phyloP scores from a whole-genome alignment of 2,329 filamentous ascomycete genomes.

The Microdochium bolleyi region DNA sequence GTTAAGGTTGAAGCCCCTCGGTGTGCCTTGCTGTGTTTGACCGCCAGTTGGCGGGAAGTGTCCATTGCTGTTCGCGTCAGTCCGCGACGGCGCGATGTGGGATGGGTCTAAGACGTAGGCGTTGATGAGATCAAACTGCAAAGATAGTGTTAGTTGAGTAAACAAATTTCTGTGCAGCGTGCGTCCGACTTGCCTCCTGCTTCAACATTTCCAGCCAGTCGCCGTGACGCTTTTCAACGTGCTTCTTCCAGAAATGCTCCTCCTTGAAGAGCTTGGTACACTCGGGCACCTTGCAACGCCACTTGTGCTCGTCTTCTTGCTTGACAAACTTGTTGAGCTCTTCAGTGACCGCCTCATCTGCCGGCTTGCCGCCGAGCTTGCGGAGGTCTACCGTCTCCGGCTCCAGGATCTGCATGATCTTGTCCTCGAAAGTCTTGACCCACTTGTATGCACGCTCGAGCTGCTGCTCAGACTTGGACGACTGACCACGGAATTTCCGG shows the following conservation, averaged over 20 bases:
- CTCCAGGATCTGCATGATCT: conserved; percentile 85
- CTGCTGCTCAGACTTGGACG: conserved; percentile 79
- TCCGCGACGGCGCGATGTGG: conserved; percentile 87
- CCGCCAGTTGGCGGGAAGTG: conserved; percentile 81
- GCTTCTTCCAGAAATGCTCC: conserved; percentile 94
- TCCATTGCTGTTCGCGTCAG: conserved; percentile 90
- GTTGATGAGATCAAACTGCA: conserved; percentile 81
- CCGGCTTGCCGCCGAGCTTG: conserved; percentile 81
- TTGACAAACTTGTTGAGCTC: conserved; percentile 85
- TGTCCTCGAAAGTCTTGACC: conserved; percentile 98
- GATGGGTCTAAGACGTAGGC: conserved; percentile 90
- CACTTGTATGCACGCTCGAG: conserved; percentile 94
- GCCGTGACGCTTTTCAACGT: conserved; percentile 88
- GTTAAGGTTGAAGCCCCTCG: conserved; percentile 82
- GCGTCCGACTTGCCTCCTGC: conserved; percentile 62
- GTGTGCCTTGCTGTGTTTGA: conserved; percentile 73
- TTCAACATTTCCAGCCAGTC: conserved; percentile 79
- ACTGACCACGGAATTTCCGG: conserved; percentile 62
- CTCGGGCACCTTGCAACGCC: conserved; percentile 90
- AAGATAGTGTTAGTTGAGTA: conserved; percentile 1
- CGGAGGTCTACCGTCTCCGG: conserved; percentile 79
- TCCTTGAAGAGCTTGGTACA: conserved; percentile 97
- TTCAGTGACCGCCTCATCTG: conserved; percentile 80
- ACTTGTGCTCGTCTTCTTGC: conserved; percentile 96
- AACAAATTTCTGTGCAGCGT: conserved; percentile 20